A percentile compares a stretch with the other conserved stretches of the same genome.
Evolutionary conservation across 2,329 filamentous ascomycete genomes (phyloP).

Genomic region (Hypomyces perniciosus): DNA sequence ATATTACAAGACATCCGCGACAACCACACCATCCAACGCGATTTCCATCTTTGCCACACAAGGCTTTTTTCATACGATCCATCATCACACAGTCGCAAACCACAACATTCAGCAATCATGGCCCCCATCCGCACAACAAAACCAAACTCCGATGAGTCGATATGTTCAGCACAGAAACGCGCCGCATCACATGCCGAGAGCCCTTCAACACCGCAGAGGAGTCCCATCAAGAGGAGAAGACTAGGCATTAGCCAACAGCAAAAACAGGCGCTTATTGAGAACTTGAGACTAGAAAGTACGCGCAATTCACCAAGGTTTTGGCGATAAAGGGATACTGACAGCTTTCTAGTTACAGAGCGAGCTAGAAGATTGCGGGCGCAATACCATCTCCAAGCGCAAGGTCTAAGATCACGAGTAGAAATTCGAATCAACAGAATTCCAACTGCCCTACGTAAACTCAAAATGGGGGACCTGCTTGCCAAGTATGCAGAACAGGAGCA

Average conservation of each 20-base stretch:
- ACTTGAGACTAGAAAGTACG: constrained; percentile 82
- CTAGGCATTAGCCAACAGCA: constrained; percentile 61
- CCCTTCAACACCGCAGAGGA: constrained; percentile 41
- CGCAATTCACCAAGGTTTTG: neutral
- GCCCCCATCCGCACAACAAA: constrained; percentile 38
- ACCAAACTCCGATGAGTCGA: constrained; percentile 22
- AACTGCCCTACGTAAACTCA: constrained; percentile 67
- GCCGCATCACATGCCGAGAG: constrained; percentile 20
- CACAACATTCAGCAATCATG: constrained; percentile 33
- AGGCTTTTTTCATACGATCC: constrained; percentile 5
- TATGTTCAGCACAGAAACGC: constrained; percentile 10
- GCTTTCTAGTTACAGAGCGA: constrained; percentile 67
- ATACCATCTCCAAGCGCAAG: constrained; percentile 82
- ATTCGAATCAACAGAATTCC: constrained; percentile 92
- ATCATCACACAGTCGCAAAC: constrained; percentile 1
- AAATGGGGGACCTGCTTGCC: constrained; percentile 70
- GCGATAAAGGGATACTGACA: neutral
- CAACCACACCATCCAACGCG: neutral
- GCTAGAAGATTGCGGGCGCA: constrained; percentile 82
- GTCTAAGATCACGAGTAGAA: constrained; percentile 78
- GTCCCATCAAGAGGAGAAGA: constrained; percentile 57
- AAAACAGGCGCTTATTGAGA: constrained; percentile 84
- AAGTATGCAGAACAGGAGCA: constrained; percentile 44
- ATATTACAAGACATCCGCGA: neutral
- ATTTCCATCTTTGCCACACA: neutral